phyloP scores from a whole-genome alignment of 2,329 filamentous ascomycete genomes.

The Pyricularia sp. region DNA sequence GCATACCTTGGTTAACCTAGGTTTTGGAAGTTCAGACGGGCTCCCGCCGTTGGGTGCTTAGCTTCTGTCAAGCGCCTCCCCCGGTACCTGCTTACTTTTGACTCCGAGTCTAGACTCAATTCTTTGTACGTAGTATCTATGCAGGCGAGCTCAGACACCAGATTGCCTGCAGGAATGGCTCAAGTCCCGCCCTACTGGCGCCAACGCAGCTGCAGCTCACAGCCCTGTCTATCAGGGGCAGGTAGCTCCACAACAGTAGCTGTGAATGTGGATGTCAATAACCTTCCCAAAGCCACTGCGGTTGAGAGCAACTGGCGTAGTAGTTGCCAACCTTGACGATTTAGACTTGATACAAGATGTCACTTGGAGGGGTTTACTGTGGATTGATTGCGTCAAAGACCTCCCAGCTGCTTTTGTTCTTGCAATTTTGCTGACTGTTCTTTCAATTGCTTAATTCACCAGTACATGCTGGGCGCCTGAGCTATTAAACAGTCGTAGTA shows the following conservation, averaged over 20 bases:
- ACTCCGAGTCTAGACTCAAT: background rate
- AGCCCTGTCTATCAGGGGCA: background rate
- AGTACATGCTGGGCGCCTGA: too few species aligned
- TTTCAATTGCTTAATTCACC: background rate
- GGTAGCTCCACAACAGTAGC: background rate
- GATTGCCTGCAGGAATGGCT: background rate
- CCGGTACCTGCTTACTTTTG: background rate
- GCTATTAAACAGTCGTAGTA: background rate
- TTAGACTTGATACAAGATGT: too few species aligned
- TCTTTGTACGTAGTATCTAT: background rate
- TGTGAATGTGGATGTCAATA: background rate
- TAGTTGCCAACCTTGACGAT: too few species aligned
- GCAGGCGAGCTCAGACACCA: background rate
- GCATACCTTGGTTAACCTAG: too few species aligned
- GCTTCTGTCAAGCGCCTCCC: background rate
- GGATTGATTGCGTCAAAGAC: background rate
- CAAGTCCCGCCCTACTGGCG: background rate
- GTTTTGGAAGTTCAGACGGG: background rate
- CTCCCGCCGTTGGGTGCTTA: background rate
- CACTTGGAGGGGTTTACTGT: background rate
- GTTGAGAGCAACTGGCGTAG: too few species aligned
- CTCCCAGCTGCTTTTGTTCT: background rate
- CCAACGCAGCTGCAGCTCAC: background rate
- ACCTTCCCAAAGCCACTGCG: background rate
- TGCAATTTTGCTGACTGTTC: background rate